Base-by-base conservation (phyloP, 2,329 filamentous ascomycete species). In the Akanthomyces muscarius region DNA sequence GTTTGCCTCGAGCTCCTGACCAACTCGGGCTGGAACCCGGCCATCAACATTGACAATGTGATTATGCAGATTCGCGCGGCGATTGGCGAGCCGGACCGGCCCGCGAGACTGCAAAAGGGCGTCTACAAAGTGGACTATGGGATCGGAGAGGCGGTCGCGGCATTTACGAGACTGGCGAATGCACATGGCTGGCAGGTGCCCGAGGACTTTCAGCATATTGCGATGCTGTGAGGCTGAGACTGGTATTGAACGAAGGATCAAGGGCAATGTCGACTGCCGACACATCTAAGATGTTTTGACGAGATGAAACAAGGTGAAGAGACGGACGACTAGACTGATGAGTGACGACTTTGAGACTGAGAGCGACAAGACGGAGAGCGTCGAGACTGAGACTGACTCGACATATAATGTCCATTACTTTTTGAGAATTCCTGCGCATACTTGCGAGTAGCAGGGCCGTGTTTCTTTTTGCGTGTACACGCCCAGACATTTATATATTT, bases 1-100 rank as follows among this genome's bases (percentile, higher is more conserved):
- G 85, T 97, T 76, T 87, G 85, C 73, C 93, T 96, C 86, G 88
- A 95, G 74, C 81, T 95, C 5, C 81, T 97, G 65, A 96, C 92
- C 1, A 92, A 88, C 73, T 85, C 86, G 7, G 93, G 92, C 30
- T 97, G 93, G 93, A 86, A 82, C 25, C 86, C 89, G 0, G 87
- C 84, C 1, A 85, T 82, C 57, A 86, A 84, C 21, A 87, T 97
- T 67, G 92, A 97, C 72, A 89, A 86, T 58, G 87, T 97, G 3
- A 77, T 97, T 16, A 73, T 96, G 30, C 90, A 96, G 73, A 87
- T 97, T 28, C 87, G 90, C 25, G 77, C 96, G 76, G 91, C 91
- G 0, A 84, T 97, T 16, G 86, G 81, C 61, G 88, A 83, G 55
- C 77, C 78, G 1, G 89, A 95, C 0, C 90, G 88, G 0, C 91